Conservation (phyloP, 306 rosid species). For the Castanea sativa region DNA sequence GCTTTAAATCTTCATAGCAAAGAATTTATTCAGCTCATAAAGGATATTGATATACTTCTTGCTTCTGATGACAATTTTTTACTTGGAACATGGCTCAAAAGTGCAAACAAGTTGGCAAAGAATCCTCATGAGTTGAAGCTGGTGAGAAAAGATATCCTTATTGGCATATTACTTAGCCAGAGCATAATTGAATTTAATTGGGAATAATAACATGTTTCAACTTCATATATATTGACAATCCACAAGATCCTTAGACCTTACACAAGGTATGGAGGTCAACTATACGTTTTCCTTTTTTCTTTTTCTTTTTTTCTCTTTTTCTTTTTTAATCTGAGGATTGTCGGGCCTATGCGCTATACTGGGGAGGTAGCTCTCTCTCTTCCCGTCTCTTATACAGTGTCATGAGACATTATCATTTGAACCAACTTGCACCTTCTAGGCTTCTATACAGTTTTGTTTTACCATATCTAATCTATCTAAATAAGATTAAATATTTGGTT, state of each 20-base stretch:
- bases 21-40: conserved; percentile 63
- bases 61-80: conserved; percentile 82
- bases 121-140: conserved; percentile 60
- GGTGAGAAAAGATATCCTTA: conserved; percentile 38
- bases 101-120: conserved; percentile 68
- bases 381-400: no score
- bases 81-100: conserved; percentile 93
- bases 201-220: background rate
- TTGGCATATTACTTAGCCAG: background rate
- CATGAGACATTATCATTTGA: no score
- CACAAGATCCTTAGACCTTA: background rate
- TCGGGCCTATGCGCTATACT: no score
- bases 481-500: no score
- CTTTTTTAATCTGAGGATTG: no score
- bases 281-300: background rate
- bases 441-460: background rate
- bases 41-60: conserved; percentile 76
- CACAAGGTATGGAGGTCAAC: background rate
- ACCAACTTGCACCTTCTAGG: no score
- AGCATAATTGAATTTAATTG: background rate
- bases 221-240: background rate
- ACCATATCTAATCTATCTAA: background rate
- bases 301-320: no score
- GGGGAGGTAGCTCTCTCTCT: no score
- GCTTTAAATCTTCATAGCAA: conserved; percentile 49